Conservation (phyloP, 176 grass and related monocot genomes). For the Saccharum spontaneum region DNA sequence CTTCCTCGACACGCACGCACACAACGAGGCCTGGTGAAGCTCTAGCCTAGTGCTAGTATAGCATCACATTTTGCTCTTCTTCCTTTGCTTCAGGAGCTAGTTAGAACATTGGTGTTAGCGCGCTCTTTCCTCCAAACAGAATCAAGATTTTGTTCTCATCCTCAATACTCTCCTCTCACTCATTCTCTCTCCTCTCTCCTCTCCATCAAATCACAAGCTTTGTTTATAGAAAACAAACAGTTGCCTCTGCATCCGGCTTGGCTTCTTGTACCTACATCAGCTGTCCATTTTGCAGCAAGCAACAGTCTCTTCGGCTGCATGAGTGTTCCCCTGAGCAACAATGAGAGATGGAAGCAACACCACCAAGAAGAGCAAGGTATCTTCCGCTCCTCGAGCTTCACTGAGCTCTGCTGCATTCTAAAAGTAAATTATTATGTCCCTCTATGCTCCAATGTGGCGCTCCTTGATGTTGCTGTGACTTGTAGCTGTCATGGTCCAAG, state of each 20-base stretch:
- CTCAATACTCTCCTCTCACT: conserved; percentile 5
- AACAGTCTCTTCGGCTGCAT: conserved; percentile 48
- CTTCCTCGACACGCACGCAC: background rate
- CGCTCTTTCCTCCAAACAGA: conserved; percentile 40
- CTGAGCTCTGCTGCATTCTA: conserved; percentile 5
- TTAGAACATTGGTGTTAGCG: conserved; percentile 33
- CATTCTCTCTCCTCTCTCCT: background rate
- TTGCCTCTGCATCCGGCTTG: conserved; percentile 36
- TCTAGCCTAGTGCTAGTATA: conserved; percentile 27
- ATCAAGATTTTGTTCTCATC: conserved; percentile 63
- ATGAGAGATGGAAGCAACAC: conserved; percentile 72
- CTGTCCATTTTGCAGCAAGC: conserved; percentile 41
- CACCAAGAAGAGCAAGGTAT: conserved; percentile 90
- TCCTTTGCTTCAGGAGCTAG: conserved; percentile 37
- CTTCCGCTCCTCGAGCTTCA: background rate
- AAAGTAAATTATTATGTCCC: background rate
- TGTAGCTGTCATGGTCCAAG: conserved; percentile 90
- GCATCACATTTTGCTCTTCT: conserved; percentile 31
- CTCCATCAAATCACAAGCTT: conserved; percentile 59
- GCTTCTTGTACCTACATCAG: conserved; percentile 33
- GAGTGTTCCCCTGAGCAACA: conserved; percentile 56
- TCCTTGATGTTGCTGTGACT: conserved; percentile 19
- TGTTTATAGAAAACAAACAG: conserved; percentile 49
- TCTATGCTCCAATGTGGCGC: conserved; percentile 1
- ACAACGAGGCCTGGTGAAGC: background rate